Evolutionary conservation across 208 protist species (phyloP).

Genomic region (Naegleria lovaniensis): DNA sequence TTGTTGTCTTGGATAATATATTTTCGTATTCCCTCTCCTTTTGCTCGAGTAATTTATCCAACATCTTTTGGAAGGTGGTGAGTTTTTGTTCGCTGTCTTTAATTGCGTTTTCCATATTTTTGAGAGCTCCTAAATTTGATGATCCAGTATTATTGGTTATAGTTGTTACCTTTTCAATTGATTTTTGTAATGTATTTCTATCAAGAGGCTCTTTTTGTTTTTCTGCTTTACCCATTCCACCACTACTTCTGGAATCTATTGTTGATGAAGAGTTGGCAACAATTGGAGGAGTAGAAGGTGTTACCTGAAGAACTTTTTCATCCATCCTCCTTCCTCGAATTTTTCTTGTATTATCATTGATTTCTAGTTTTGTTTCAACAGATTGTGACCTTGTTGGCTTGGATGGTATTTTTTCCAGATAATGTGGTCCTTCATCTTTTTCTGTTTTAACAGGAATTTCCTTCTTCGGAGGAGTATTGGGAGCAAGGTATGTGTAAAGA

Average conservation of each 20-base stretch:
- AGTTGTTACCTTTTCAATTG: neutral
- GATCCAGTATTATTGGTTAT: neutral
- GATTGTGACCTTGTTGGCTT: neutral
- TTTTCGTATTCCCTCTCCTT: slow-evolving; percentile 1
- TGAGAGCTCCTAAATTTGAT: neutral
- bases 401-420: neutral
- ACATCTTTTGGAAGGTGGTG: neutral
- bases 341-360: neutral
- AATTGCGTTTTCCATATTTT: neutral
- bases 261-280: neutral
- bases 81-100: neutral
- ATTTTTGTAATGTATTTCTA: neutral
- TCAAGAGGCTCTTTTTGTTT: neutral
- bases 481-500: neutral
- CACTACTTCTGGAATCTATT: neutral
- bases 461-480: neutral
- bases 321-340: neutral
- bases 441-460: neutral
- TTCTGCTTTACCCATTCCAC: too few relatives aligned
- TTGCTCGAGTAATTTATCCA: neutral
- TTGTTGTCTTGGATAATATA: neutral
- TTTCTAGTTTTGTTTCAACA: neutral
- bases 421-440: neutral
- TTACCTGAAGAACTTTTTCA: neutral
- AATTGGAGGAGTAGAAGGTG: neutral